Evolutionary conservation across 2,329 filamentous ascomycete species (phyloP).

Genomic region (Westerdykella sp.): DNA sequence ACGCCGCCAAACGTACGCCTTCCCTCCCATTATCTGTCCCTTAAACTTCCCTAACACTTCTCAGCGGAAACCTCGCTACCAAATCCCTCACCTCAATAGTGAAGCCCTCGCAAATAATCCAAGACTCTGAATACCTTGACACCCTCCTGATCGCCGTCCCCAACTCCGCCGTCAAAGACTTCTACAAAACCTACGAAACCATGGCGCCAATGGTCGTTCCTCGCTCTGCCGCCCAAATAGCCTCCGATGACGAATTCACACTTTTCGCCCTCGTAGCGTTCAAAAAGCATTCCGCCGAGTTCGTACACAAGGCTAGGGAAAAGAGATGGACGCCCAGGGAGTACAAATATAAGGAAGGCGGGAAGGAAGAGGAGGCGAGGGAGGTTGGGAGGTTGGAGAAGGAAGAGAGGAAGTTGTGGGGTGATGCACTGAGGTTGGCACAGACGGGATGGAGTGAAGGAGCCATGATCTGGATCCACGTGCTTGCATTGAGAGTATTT

Average conservation of each 20-base stretch:
- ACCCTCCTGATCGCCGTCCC: slow-evolving; percentile 92
- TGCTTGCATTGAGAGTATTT: slow-evolving; percentile 84
- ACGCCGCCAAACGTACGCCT: slow-evolving; percentile 73
- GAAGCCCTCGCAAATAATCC: slow-evolving; percentile 64
- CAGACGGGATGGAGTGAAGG: slow-evolving; percentile 93
- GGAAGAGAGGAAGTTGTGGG: slow-evolving; percentile 88
- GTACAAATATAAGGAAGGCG: slow-evolving; percentile 87
- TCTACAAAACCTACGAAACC: slow-evolving; percentile 82
- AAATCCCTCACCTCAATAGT: slow-evolving; percentile 90
- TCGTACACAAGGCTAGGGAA: slow-evolving; percentile 86
- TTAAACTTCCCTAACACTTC: slow-evolving; percentile 1
- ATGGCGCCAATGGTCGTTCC: slow-evolving; percentile 88
- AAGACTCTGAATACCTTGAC: slow-evolving; percentile 93
- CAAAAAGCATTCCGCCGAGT: slow-evolving; percentile 83
- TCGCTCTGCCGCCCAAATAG: slow-evolving; percentile 71
- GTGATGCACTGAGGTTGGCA: slow-evolving; percentile 79
- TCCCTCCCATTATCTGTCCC: neutral
- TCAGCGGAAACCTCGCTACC: slow-evolving; percentile 83
- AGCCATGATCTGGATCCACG: slow-evolving; percentile 93
- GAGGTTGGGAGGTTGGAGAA: slow-evolving; percentile 76
- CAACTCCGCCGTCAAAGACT: slow-evolving; percentile 73
- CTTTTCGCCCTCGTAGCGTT: slow-evolving; percentile 87
- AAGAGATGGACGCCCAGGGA: slow-evolving; percentile 92
- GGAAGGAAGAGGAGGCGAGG: slow-evolving; percentile 78
- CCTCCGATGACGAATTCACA: slow-evolving; percentile 82